These are phyloP conservation scores for Penicillium paxilli DNA, from an alignment of 495 filamentous ascomycete species.

Conservation along the genomic window DNA sequence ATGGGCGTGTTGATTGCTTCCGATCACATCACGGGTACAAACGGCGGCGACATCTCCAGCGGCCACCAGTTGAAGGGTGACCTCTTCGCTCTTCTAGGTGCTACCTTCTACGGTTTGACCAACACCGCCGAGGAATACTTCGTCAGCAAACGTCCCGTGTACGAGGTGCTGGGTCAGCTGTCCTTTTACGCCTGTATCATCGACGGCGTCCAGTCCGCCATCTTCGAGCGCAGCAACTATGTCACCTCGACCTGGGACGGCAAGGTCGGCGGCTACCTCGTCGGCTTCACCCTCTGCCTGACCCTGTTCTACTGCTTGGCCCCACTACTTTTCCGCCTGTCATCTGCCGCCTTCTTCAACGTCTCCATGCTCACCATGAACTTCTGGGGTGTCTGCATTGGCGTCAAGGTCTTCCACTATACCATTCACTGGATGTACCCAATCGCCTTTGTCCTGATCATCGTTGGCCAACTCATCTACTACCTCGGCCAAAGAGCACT, in stretches of 20 bases:
- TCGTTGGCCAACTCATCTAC: conserved; percentile 79
- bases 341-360: conserved; percentile 93
- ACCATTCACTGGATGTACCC: conserved; percentile 89
- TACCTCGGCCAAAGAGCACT: conserved; percentile 72
- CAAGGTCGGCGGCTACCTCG: conserved; percentile 74
- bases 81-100: conserved; percentile 84
- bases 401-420: conserved; percentile 79
- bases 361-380: conserved; percentile 91
- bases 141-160: conserved; percentile 80
- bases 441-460: conserved; percentile 89
- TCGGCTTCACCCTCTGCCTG: conserved; percentile 83
- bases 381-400: conserved; percentile 95
- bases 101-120: conserved; percentile 86
- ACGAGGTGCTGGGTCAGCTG: conserved; percentile 91
- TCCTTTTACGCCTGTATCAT: conserved; percentile 87
- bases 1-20: conserved; percentile 86
- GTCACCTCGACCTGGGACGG: conserved; percentile 62
- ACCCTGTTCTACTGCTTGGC: conserved; percentile 83
- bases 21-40: conserved; percentile 75
- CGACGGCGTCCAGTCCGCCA: conserved; percentile 84
- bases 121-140: conserved; percentile 94
- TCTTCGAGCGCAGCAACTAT: conserved; percentile 83
- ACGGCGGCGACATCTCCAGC: conserved; percentile 57
- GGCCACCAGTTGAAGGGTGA: conserved; percentile 83
- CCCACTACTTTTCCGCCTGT: conserved; percentile 84